Conservation (phyloP, 371 early-diverging fungal genomes). For the Haplosporangium sp. region DNA sequence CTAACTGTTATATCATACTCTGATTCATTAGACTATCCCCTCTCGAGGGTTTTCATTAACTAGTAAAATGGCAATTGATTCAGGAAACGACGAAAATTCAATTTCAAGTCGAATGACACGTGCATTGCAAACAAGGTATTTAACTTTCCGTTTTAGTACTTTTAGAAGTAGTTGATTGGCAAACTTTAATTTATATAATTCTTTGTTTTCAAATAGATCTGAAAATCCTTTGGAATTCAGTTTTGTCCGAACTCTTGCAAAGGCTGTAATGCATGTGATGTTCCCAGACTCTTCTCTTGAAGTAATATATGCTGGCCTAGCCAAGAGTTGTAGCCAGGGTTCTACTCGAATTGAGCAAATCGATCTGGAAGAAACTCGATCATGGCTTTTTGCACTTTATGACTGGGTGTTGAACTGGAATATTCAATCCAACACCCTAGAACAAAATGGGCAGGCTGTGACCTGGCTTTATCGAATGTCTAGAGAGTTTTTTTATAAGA, state of each 20-base stretch:
- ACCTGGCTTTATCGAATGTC: slow-evolving; percentile 14
- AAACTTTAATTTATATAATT: too few relatives aligned
- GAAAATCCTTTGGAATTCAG: slow-evolving; percentile 14
- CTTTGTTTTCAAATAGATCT: not conserved
- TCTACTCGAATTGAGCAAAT: not conserved
- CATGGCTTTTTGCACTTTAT: slow-evolving; percentile 22
- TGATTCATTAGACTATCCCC: slow-evolving; percentile 15
- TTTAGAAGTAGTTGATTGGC: too few relatives aligned
- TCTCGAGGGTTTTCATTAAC: too few relatives aligned
- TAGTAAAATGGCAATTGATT: not conserved
- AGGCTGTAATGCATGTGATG: slow-evolving; percentile 11
- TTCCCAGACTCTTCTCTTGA: slow-evolving; percentile 25
- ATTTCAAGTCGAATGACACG: too few relatives aligned
- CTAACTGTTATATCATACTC: too few relatives aligned
- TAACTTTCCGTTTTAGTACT: not conserved
- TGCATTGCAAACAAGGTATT: not conserved
- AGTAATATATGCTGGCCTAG: slow-evolving; percentile 1
- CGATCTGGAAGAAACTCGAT: slow-evolving; percentile 3
- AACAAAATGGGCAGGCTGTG: slow-evolving; percentile 2
- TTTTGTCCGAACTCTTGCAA: slow-evolving; percentile 3
- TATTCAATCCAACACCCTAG: not conserved
- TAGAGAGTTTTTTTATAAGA: not conserved
- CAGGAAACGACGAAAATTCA: not conserved
- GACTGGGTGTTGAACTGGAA: slow-evolving; percentile 26
- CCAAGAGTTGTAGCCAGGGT: not conserved